These are phyloP conservation scores for Elaphomyces granulatus DNA, from an alignment of 495 filamentous ascomycete species.

Conservation along the genomic window DNA sequence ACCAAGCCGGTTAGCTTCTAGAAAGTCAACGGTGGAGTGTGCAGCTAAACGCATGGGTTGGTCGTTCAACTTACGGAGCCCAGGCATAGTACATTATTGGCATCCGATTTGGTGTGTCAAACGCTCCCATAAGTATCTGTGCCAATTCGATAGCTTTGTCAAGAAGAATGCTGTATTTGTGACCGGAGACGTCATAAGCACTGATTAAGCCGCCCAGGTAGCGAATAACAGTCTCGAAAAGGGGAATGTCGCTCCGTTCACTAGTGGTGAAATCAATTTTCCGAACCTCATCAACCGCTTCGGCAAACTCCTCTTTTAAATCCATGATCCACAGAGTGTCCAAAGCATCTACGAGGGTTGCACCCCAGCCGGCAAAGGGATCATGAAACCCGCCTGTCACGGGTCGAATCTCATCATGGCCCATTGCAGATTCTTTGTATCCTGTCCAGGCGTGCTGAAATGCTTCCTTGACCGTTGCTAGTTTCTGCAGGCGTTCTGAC, in stretches of 20 bases:
- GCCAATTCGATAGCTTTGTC: conserved; percentile 81
- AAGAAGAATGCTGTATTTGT: conserved; percentile 53
- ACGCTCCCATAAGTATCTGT: conserved; percentile 78
- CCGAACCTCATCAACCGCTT: conserved; percentile 60
- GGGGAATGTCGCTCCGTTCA: conserved; percentile 46
- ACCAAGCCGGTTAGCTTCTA: conserved; percentile 5
- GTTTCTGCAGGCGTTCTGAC: conserved; percentile 45
- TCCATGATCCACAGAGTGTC: conserved; percentile 98
- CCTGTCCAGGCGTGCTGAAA: conserved; percentile 64
- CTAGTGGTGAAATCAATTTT: conserved; percentile 84
- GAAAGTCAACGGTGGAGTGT: not conserved
- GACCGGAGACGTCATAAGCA: conserved; percentile 67
- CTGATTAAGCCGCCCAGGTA: conserved; percentile 73
- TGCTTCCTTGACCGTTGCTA: conserved; percentile 46
- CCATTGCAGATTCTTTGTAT: conserved; percentile 63
- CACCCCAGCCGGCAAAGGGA: conserved; percentile 90
- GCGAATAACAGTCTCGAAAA: conserved; percentile 80
- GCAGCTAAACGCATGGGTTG: not conserved
- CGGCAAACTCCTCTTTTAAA: conserved; percentile 75
- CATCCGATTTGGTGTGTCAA: conserved; percentile 97
- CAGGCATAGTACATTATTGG: conserved; percentile 76
- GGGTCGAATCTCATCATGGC: conserved; percentile 63
- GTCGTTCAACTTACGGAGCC: conserved; percentile 52
- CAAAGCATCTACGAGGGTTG: conserved; percentile 82
- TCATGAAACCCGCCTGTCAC: conserved; percentile 44